A percentile compares a stretch with the other conserved stretches of the same genome.
phyloP scores from a whole-genome alignment of 805 yeast species.

The Wickerhamiella occidentalis region DNA sequence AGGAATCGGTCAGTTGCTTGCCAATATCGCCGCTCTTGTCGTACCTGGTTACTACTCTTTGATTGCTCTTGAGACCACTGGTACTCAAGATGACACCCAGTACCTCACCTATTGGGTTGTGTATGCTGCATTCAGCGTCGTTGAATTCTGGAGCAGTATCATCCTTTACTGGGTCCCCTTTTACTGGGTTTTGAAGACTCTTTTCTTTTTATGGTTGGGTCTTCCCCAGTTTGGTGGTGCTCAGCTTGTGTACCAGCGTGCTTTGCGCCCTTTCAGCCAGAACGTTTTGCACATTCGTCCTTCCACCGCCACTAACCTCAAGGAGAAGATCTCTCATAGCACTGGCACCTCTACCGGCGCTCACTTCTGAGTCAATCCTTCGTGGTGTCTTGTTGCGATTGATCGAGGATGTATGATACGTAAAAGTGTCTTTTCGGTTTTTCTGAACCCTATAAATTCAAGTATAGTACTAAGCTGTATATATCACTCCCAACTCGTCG shows the following conservation, averaged over 20 bases:
- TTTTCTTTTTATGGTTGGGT: slow-evolving; percentile 76
- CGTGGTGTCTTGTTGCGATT: too few species aligned
- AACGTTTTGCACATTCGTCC: slow-evolving; percentile 25
- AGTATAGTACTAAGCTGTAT: too few species aligned
- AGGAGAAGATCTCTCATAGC: slow-evolving; percentile 21
- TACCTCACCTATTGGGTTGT: slow-evolving; percentile 96
- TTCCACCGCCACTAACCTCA: slow-evolving; percentile 21
- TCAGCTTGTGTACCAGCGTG: slow-evolving; percentile 45
- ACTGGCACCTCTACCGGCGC: slow-evolving; percentile 12
- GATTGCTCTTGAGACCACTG: slow-evolving; percentile 62
- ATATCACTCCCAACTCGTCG: too few species aligned
- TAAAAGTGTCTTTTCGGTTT: too few species aligned
- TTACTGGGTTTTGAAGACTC: slow-evolving; percentile 86
- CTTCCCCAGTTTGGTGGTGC: slow-evolving; percentile 88
- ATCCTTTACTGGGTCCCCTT: slow-evolving; percentile 93
- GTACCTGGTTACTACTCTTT: slow-evolving; percentile 85
- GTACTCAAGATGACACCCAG: slow-evolving; percentile 68
- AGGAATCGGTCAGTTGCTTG: slow-evolving; percentile 86
- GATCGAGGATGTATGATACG: too few species aligned
- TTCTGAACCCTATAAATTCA: too few species aligned
- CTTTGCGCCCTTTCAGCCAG: slow-evolving; percentile 52
- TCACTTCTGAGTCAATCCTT: background rate
- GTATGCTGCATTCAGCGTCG: slow-evolving; percentile 78
- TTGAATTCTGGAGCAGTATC: slow-evolving; percentile 93
- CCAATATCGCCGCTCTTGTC: slow-evolving; percentile 84